Percentiles rank a stretch among this genome's conserved stretches.
Conservation (phyloP, 2,329 filamentous ascomycete genomes). For the Colletotrichum tropicicola region DNA sequence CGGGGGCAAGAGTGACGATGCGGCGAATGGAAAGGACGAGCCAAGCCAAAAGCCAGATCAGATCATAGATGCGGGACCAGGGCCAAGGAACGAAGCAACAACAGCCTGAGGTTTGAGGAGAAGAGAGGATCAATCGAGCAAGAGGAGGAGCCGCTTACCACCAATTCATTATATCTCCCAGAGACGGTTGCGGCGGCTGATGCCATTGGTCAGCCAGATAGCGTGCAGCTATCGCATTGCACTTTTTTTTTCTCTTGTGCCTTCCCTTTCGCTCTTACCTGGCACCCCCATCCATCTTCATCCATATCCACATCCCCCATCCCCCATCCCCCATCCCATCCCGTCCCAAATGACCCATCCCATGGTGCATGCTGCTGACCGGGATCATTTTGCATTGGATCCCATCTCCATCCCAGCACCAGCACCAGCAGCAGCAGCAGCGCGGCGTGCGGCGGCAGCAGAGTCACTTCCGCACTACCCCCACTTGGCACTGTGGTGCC, state of each 20-base stretch:
- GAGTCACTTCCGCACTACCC: background rate
- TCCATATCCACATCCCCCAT: background rate
- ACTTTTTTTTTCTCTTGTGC: background rate
- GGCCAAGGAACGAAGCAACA: background rate
- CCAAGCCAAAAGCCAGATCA: background rate
- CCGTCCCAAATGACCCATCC: background rate
- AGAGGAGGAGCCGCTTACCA: constrained; percentile 13
- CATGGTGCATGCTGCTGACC: constrained; percentile 1
- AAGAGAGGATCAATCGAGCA: background rate
- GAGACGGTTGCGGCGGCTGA: constrained; percentile 2
- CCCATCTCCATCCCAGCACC: background rate
- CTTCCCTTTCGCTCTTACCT: background rate
- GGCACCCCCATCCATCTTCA: background rate
- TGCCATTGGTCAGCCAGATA: constrained; percentile 7
- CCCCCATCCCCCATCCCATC: background rate
- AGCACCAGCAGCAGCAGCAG: background rate
- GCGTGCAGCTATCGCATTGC: constrained; percentile 9
- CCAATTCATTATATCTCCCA: constrained; percentile 2
- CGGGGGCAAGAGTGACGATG: too few species aligned
- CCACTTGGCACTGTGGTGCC: background rate
- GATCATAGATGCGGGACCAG: background rate
- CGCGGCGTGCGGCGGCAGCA: background rate
- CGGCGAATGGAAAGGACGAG: background rate
- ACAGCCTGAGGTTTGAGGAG: constrained; percentile 13
- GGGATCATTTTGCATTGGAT: constrained; percentile 12